Evolutionary conservation across 306 rosid genomes (phyloP).

Genomic region (Trichosanthes truncata): DNA sequence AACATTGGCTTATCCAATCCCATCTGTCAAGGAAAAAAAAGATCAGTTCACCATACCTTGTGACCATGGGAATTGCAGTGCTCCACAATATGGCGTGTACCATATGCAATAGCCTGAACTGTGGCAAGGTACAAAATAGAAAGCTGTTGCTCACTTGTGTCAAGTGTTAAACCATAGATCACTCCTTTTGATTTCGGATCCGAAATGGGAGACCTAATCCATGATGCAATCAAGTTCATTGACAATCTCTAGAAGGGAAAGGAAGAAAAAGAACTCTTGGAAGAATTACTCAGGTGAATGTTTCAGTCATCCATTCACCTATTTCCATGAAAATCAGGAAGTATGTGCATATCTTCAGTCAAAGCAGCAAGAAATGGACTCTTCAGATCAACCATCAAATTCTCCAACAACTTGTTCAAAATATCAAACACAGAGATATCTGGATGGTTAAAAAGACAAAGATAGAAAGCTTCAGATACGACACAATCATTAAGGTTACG

Average conservation of each 20-base stretch:
- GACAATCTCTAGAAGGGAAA: slow-evolving; percentile 1
- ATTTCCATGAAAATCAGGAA: slow-evolving; percentile 97
- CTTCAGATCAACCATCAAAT: slow-evolving; percentile 44
- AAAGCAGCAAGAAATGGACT: slow-evolving; percentile 66
- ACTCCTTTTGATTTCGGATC: slow-evolving; percentile 94
- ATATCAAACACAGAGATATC: slow-evolving; percentile 71
- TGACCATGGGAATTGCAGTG: slow-evolving; percentile 90
- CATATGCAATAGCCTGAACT: slow-evolving; percentile 90
- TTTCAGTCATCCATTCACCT: slow-evolving; percentile 38
- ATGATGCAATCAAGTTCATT: neutral
- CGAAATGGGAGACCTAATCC: slow-evolving; percentile 84
- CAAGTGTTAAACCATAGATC: slow-evolving; percentile 78
- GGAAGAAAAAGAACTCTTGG: slow-evolving; percentile 2
- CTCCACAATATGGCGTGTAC: slow-evolving; percentile 94
- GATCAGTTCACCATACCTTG: slow-evolving; percentile 31
- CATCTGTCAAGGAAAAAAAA: neutral
- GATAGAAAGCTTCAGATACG: neutral
- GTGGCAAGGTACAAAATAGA: slow-evolving; percentile 82
- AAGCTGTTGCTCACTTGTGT: slow-evolving; percentile 69
- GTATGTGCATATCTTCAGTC: slow-evolving; percentile 74
- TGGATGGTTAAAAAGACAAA: slow-evolving; percentile 20
- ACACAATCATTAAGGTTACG: neutral
- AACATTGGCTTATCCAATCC: neutral
- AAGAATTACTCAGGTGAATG: slow-evolving; percentile 12
- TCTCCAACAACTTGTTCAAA: slow-evolving; percentile 67